Conservation (phyloP, 805 yeast species). For the Scheffersomyces stipitis region DNA sequence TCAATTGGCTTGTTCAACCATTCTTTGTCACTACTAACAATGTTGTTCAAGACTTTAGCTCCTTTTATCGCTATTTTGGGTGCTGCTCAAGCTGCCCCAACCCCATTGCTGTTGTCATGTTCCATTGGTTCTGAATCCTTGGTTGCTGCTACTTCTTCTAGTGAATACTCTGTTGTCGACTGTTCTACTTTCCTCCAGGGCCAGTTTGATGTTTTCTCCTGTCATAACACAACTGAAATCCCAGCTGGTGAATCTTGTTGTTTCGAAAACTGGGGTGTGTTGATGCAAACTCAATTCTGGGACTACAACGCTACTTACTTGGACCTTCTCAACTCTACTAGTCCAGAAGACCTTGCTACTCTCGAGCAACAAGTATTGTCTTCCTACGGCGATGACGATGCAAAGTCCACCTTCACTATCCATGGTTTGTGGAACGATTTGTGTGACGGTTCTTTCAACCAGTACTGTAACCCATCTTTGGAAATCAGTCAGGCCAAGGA, state of each 20-base stretch:
- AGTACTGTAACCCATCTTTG: slow-evolving; percentile 33
- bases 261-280: slow-evolving; percentile 39
- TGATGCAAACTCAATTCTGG: slow-evolving; percentile 45
- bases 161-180: slow-evolving; percentile 9
- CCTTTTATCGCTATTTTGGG: slow-evolving; percentile 3
- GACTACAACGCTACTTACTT: slow-evolving; percentile 26
- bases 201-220: slow-evolving; percentile 12
- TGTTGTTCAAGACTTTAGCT: slow-evolving; percentile 7
- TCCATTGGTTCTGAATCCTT: not conserved
- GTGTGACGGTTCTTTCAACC: slow-evolving; percentile 40
- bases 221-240: slow-evolving; percentile 18
- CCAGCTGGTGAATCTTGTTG: slow-evolving; percentile 50
- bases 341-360: slow-evolving; percentile 5
- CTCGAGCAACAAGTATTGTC: slow-evolving; percentile 3
- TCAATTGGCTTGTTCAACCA: too few species aligned
- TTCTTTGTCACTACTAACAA: too few species aligned
- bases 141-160: slow-evolving; percentile 4
- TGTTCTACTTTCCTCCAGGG: slow-evolving; percentile 12
- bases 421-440: slow-evolving; percentile 47
- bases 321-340: slow-evolving; percentile 14
- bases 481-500: slow-evolving; percentile 26
- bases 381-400: slow-evolving; percentile 1
- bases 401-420: slow-evolving; percentile 37
- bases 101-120: not conserved
- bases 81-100: not conserved